phyloP scores from a whole-genome alignment of 1,284 basidiomycete species.

The Boletus sp. region DNA sequence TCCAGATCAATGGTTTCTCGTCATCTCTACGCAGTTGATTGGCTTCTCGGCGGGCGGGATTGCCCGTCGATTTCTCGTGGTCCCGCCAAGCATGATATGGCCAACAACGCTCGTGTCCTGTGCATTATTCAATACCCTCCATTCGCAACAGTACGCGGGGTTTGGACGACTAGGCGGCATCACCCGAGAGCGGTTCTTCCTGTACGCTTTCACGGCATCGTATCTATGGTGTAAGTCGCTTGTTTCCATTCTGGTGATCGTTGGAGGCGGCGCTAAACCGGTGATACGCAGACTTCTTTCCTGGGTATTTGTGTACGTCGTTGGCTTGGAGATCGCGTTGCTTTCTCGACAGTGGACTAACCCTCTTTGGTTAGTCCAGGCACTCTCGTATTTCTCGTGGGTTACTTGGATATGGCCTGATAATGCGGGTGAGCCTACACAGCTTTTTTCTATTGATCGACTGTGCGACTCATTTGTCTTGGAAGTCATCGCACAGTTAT shows the following conservation, averaged over 20 bases:
- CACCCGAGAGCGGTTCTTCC: conserved; percentile 50
- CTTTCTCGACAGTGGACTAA: not conserved
- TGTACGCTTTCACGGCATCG: conserved; percentile 39
- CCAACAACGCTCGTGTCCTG: conserved; percentile 49
- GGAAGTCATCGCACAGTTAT: conserved; percentile 36
- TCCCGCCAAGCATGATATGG: conserved; percentile 47
- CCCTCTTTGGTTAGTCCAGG: conserved; percentile 31
- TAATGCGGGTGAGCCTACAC: conserved; percentile 29
- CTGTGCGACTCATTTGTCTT: not conserved
- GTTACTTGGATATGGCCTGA: conserved; percentile 55
- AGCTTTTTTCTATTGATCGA: not conserved
- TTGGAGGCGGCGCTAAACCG: conserved; percentile 6
- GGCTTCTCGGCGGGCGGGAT: conserved; percentile 48
- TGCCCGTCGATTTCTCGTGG: conserved; percentile 42
- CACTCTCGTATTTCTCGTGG: conserved; percentile 54
- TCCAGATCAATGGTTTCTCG: conserved; percentile 36
- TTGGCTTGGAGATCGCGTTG: conserved; percentile 4
- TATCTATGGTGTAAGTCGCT: conserved; percentile 43
- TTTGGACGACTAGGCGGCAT: conserved; percentile 39
- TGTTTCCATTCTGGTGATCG: not conserved
- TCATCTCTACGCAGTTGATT: conserved; percentile 43
- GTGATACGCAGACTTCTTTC: conserved; percentile 39
- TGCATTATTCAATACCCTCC: conserved; percentile 55
- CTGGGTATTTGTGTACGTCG: conserved; percentile 43
- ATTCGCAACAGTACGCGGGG: conserved; percentile 51